Conservation (phyloP, 495 filamentous ascomycete genomes). For the Haplographium delicatum region DNA sequence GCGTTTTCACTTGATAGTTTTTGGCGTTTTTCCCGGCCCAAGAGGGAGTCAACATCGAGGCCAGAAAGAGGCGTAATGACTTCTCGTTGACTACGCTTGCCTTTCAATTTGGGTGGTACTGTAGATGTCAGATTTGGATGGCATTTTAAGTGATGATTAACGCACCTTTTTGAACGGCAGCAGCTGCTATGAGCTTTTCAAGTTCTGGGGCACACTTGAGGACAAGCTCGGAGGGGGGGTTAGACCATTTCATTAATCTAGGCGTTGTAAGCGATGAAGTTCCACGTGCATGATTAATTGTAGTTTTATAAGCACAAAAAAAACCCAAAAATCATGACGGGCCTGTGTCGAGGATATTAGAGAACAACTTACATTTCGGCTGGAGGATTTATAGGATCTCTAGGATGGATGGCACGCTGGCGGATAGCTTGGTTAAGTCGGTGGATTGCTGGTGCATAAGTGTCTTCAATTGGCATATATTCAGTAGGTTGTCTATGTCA, state of each 20-base stretch:
- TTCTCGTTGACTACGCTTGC: constrained; percentile 58
- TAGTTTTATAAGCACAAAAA: too few relatives aligned
- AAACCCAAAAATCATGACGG: too few relatives aligned
- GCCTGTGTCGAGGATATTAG: not conserved
- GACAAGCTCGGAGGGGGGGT: constrained; percentile 64
- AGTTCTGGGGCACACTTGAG: constrained; percentile 37
- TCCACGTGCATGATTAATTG: not conserved
- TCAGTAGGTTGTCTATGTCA: constrained; percentile 56
- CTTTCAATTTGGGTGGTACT: constrained; percentile 83
- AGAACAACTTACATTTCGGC: constrained; percentile 47
- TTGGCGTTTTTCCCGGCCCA: constrained; percentile 43
- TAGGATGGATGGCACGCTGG: constrained; percentile 70
- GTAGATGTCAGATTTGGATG: not conserved
- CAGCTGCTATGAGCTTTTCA: constrained; percentile 55
- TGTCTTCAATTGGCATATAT: constrained; percentile 74
- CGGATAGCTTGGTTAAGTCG: constrained; percentile 81
- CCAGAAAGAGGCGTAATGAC: constrained; percentile 82
- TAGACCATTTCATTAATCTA: constrained; percentile 62
- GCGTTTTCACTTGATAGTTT: constrained; percentile 75
- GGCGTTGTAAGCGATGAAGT: not conserved
- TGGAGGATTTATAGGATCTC: constrained; percentile 59
- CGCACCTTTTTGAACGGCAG: constrained; percentile 82
- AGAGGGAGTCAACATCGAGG: constrained; percentile 76
- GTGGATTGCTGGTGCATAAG: constrained; percentile 88
- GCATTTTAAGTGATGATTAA: not conserved